Conservation (phyloP, 371 early-diverging fungal genomes). For the Batrachochytrium dendrobatidis region DNA sequence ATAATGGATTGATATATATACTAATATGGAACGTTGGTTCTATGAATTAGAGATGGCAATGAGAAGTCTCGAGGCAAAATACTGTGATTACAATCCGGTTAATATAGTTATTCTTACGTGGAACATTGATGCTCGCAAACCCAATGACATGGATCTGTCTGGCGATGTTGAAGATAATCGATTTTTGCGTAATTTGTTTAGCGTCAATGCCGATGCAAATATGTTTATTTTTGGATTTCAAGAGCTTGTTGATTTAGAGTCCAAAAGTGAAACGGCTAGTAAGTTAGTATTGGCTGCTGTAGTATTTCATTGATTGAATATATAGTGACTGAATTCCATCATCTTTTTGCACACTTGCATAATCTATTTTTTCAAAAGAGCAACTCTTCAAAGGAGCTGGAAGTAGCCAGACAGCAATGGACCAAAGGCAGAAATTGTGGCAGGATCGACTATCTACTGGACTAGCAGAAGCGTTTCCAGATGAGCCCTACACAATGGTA, state of each 20-base stretch:
- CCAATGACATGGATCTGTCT: slow-evolving; percentile 29
- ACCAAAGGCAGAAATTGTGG: slow-evolving; percentile 45
- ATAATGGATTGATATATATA: background rate
- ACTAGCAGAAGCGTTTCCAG: slow-evolving; percentile 21
- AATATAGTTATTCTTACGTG: slow-evolving; percentile 66
- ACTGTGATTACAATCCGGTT: slow-evolving; percentile 51
- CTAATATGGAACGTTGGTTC: slow-evolving; percentile 5
- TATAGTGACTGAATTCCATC: no score
- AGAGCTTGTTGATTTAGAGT: slow-evolving; percentile 80
- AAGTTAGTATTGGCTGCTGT: slow-evolving; percentile 10
- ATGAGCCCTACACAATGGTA: slow-evolving; percentile 49
- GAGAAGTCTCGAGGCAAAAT: slow-evolving; percentile 43
- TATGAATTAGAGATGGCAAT: slow-evolving; percentile 41
- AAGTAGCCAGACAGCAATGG: slow-evolving; percentile 38
- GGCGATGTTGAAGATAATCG: slow-evolving; percentile 25
- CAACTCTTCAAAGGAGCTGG: slow-evolving; percentile 50
- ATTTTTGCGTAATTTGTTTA: slow-evolving; percentile 46
- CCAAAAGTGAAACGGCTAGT: slow-evolving; percentile 31
- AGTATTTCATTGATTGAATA: slow-evolving; percentile 9
- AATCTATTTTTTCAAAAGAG: slow-evolving; percentile 30
- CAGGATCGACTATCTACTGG: slow-evolving; percentile 54
- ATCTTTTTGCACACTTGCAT: background rate
- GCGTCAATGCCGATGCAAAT: slow-evolving; percentile 50
- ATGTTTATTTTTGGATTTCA: slow-evolving; percentile 82
- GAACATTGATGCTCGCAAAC: slow-evolving; percentile 77